These are phyloP conservation scores for Xylaria cubensis DNA, from an alignment of 495 filamentous ascomycete genomes.

Conservation along the genomic window DNA sequence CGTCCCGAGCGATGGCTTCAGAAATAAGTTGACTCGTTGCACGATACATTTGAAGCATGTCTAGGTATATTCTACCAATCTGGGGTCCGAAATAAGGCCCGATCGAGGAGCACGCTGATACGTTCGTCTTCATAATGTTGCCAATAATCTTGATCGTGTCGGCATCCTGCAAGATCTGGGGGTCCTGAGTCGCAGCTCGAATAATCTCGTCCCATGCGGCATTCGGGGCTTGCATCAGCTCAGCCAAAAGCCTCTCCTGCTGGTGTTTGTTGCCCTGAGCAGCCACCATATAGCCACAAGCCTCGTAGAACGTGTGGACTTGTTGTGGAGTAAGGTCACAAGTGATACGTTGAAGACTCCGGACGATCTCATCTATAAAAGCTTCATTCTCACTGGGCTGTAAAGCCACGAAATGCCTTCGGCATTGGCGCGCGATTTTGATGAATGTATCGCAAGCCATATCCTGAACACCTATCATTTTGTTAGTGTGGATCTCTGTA, in stretches of 20 bases:
- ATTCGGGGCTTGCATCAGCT: constrained; percentile 93
- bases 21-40: constrained; percentile 96
- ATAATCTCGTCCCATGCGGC: constrained; percentile 96
- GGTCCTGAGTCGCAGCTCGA: constrained; percentile 77
- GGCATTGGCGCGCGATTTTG: constrained; percentile 98
- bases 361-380: constrained; percentile 98
- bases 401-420: constrained; percentile 93
- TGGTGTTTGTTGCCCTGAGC: constrained; percentile 91
- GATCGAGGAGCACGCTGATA: constrained; percentile 93
- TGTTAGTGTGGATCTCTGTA: constrained; percentile 10
- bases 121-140: constrained; percentile 99
- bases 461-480: constrained; percentile 82
- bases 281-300: constrained; percentile 98
- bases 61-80: constrained; percentile 95
- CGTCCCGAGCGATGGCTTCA: constrained; percentile 83
- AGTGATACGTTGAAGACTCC: constrained; percentile 93
- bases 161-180: constrained; percentile 81
- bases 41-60: constrained; percentile 99
- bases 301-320: constrained; percentile 98
- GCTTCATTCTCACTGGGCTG: constrained; percentile 94
- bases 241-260: constrained; percentile 88
- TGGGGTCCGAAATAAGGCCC: constrained; percentile 99
- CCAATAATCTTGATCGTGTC: constrained; percentile 98
- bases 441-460: constrained; percentile 99
- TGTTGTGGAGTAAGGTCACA: constrained; percentile 94